phyloP scores from a whole-genome alignment of 2,329 filamentous ascomycete genomes.

The Aspergillus pseudoterreus region DNA sequence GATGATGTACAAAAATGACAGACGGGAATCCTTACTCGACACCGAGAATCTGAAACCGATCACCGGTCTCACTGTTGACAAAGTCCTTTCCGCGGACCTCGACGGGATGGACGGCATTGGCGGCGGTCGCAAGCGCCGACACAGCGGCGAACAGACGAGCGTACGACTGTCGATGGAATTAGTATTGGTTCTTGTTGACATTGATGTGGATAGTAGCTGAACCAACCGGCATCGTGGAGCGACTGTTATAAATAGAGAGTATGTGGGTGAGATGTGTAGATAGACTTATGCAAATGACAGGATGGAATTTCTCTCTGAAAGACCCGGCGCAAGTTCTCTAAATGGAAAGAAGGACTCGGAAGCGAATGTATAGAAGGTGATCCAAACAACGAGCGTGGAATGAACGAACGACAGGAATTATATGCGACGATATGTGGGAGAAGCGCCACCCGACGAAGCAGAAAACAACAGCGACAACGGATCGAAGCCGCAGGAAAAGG shows the following conservation, averaged over 20 bases:
- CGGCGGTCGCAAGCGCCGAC: conserved; percentile 43
- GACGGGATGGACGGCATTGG: conserved; percentile 53
- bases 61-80: conserved; percentile 55
- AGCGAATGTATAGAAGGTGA: conserved; percentile 1
- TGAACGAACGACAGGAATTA: conserved; percentile 16
- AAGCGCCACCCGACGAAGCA: conserved; percentile 3
- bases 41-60: conserved; percentile 60
- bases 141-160: conserved; percentile 36
- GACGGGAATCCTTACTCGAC: conserved; percentile 48
- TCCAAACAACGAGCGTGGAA: conserved; percentile 12
- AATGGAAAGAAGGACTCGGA: conserved; percentile 14
- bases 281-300: conserved; percentile 6
- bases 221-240: conserved; percentile 12
- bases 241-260: not conserved
- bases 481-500: conserved; percentile 4
- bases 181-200: conserved; percentile 1
- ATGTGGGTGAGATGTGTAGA: not conserved
- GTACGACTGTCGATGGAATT: conserved; percentile 22
- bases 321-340: conserved; percentile 4
- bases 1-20: not conserved
- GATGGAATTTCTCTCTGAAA: conserved; percentile 18
- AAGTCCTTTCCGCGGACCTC: conserved; percentile 59
- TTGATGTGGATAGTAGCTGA: not conserved
- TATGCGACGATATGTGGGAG: not conserved
- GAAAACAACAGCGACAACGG: conserved; percentile 6